phyloP scores from a whole-genome alignment of 345 rosid genomes.

The Bruguiera gymnorhiza region DNA sequence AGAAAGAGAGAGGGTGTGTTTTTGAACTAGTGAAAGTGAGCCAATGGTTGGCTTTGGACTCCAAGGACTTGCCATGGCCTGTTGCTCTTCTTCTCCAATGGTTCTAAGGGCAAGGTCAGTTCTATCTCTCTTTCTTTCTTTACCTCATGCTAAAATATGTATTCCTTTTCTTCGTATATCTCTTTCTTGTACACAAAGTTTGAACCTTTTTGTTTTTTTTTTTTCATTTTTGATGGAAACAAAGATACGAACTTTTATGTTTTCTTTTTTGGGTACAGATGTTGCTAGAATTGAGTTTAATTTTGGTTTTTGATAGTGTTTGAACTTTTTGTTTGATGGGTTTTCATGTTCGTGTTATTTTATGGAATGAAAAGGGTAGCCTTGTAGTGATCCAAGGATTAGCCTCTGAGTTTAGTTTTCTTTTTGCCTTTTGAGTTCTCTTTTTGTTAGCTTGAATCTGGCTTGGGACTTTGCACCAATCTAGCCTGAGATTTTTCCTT shows the following conservation, averaged over 20 bases:
- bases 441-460: slow-evolving; percentile 15
- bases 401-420: too few species aligned
- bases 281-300: not conserved
- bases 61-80: not conserved
- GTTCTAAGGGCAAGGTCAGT: slow-evolving; percentile 25
- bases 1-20: not conserved
- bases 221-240: too few species aligned
- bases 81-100: slow-evolving; percentile 11
- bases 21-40: slow-evolving; percentile 13
- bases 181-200: too few species aligned
- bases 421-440: not conserved
- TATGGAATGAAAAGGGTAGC: not conserved
- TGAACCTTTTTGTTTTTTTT: too few species aligned
- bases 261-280: slow-evolving; percentile 7
- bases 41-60: slow-evolving; percentile 21
- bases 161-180: slow-evolving; percentile 3
- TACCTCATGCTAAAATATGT: not conserved
- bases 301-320: not conserved
- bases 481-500: slow-evolving; percentile 4
- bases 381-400: slow-evolving; percentile 2
- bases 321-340: not conserved
- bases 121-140: not conserved
- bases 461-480: slow-evolving; percentile 9
- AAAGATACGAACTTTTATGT: not conserved
- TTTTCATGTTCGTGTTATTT: not conserved